Evolutionary conservation across 495 filamentous ascomycete species (phyloP), one percentile per base, ranked within the genome.

Genomic region (Beverwykella pulmonaria): DNA sequence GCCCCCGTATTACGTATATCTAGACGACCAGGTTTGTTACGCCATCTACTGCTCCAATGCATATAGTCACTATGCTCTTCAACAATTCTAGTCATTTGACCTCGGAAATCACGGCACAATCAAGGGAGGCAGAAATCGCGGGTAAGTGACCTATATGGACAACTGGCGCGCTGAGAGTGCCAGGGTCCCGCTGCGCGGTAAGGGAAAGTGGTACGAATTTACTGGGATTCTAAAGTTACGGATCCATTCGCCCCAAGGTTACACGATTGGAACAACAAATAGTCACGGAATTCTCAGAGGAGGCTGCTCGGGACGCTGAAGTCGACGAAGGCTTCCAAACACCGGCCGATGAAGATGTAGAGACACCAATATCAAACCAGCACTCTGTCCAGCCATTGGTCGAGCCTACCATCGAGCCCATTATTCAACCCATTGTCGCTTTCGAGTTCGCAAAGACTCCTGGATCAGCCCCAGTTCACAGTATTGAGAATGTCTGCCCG

Each of bases 21-120:
- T 76, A n/a, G 73, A 76, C 55, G 74, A 76, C 57, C 12, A 29
- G 2, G 67, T 71, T 5, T 71, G 71, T n/a, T 59, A 72, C 44
- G 62, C 60, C 3, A 55, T 75, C n/a, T 25, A 55, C 47, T 29
- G 26, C 19, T 69, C 71, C 47, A 62, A 69, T 14, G 65, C 59
- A 9, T 72, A 72, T 47, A 66, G 48, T 12, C 26, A 50, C 17
- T 17, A 46, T 2, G 63, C 63, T 32, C 59, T 59, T 10, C 23
- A 47, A 22, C 20, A 47, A 22, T 69, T 49, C 56, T 76, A 73
- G 74, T 50, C 65, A 1, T 68, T 63, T 36, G 74, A 76, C 62
- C 75, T 74, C 67, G 59, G 60, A 23, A 47, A 57, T 23, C 20
- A 41, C 15, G 74, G 74, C 48, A 44, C 32, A 23, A 67, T 76